A percentile compares a stretch with the other conserved stretches of the same genome.
These are phyloP conservation scores for Lasiodiplodia theobromae DNA, from an alignment of 2,329 filamentous ascomycete species.

Conservation along the genomic window DNA sequence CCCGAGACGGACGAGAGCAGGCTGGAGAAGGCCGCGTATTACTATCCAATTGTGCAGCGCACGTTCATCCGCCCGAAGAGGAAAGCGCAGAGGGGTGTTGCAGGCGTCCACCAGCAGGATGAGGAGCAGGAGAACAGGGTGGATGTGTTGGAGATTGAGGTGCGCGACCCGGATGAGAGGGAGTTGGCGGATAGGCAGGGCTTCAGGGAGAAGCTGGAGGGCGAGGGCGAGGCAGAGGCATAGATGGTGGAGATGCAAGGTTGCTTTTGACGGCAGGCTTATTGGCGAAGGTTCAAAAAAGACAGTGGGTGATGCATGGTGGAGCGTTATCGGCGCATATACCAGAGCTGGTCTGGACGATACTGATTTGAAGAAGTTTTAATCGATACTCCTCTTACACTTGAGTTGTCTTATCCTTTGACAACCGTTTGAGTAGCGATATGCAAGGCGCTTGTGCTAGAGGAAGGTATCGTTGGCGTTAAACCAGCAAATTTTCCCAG, in stretches of 20 bases:
- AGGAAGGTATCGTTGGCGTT: no score
- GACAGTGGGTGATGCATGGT: neutral
- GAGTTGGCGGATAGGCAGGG: slow-evolving; percentile 49
- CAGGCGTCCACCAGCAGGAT: slow-evolving; percentile 47
- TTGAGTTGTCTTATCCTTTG: neutral
- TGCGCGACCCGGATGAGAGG: slow-evolving; percentile 58
- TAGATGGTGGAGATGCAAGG: neutral
- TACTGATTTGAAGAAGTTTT: neutral
- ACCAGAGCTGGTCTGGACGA: neutral
- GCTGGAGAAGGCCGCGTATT: slow-evolving; percentile 63
- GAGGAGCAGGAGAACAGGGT: slow-evolving; percentile 55
- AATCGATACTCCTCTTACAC: neutral
- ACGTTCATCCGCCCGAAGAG: slow-evolving; percentile 59
- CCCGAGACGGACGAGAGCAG: slow-evolving; percentile 47
- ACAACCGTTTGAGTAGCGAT: no score
- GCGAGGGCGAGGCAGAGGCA: slow-evolving; percentile 18
- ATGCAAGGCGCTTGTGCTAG: no score
- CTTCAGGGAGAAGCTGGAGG: slow-evolving; percentile 23
- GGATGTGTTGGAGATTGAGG: slow-evolving; percentile 60
- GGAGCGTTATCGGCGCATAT: neutral
- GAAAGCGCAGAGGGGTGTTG: slow-evolving; percentile 54
- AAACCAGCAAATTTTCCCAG: no score
- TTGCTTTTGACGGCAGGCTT: neutral
- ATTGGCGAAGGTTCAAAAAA: neutral
- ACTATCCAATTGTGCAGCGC: slow-evolving; percentile 66